Conservation (phyloP, 2,329 filamentous ascomycete genomes). For the Grosmannia penicillata region DNA sequence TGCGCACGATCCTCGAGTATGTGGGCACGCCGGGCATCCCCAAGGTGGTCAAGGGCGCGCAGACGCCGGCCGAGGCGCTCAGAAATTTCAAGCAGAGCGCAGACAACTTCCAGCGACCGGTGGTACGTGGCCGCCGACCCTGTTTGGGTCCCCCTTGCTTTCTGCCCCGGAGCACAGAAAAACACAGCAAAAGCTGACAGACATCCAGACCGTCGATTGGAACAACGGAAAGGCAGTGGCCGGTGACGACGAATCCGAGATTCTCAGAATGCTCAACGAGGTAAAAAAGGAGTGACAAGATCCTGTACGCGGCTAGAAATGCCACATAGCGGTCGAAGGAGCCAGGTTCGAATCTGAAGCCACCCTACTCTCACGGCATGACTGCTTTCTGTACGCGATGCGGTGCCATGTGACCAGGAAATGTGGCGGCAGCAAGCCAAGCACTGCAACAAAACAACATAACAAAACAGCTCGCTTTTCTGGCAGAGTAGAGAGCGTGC, state of each 20-base stretch:
- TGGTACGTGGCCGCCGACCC: constrained; percentile 47
- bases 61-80: constrained; percentile 60
- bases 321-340: too few species aligned
- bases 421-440: too few species aligned
- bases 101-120: constrained; percentile 56
- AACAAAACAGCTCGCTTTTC: too few species aligned
- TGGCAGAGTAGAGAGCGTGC: too few species aligned
- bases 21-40: constrained; percentile 47
- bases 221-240: constrained; percentile 69
- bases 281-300: background rate
- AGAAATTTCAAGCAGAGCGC: constrained; percentile 59
- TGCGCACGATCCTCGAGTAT: constrained; percentile 23
- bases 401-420: too few species aligned
- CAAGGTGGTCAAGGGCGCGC: constrained; percentile 58
- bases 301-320: too few species aligned
- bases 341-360: too few species aligned
- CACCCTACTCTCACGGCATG: too few species aligned
- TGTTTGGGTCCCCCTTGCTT: too few species aligned
- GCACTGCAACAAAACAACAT: too few species aligned
- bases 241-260: constrained; percentile 76
- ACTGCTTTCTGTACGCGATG: too few species aligned
- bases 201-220: constrained; percentile 65
- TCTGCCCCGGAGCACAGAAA: background rate
- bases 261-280: constrained; percentile 62
- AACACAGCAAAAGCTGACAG: constrained; percentile 5